These are phyloP conservation scores for Agapanthus africanus DNA, from an alignment of 106 monocot species.

Conservation along the genomic window DNA sequence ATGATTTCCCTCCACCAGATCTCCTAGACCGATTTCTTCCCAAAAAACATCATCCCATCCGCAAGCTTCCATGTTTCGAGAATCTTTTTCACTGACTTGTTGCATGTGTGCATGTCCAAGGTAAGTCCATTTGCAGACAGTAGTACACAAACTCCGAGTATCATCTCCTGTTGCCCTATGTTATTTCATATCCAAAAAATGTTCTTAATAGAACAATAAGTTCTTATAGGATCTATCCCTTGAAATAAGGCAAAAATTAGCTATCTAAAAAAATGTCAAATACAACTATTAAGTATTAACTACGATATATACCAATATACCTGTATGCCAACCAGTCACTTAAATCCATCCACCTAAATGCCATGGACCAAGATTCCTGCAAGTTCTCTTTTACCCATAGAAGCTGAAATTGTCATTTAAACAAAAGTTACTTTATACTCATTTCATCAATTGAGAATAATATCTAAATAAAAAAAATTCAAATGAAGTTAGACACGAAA, in stretches of 20 bases:
- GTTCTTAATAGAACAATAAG: neutral
- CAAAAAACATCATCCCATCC: constrained; percentile 98
- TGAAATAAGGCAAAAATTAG: too few relatives aligned
- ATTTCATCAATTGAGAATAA: neutral
- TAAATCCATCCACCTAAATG: constrained; percentile 96
- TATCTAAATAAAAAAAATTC: neutral
- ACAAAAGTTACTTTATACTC: neutral
- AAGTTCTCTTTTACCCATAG: constrained; percentile 98
- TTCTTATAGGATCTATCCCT: neutral
- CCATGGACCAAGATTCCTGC: constrained; percentile 96
- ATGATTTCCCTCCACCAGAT: constrained; percentile 83
- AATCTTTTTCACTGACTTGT: constrained; percentile 40
- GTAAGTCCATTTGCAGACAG: constrained; percentile 97
- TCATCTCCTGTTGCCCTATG: constrained; percentile 97
- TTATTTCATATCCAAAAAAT: constrained; percentile 9
- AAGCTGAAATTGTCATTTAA: constrained; percentile 50
- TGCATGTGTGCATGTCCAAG: constrained; percentile 96
- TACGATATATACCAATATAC: too few relatives aligned
- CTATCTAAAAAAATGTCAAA: too few relatives aligned
- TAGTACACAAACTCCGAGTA: constrained; percentile 93
- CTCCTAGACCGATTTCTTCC: constrained; percentile 92
- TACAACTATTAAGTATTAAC: too few relatives aligned
- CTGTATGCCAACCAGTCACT: constrained; percentile 98
- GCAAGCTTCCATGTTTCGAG: constrained; percentile 73
- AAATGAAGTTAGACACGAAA: neutral